Base-by-base conservation (phyloP, 805 yeast genomes). In the Teunomyces cretensis region DNA sequence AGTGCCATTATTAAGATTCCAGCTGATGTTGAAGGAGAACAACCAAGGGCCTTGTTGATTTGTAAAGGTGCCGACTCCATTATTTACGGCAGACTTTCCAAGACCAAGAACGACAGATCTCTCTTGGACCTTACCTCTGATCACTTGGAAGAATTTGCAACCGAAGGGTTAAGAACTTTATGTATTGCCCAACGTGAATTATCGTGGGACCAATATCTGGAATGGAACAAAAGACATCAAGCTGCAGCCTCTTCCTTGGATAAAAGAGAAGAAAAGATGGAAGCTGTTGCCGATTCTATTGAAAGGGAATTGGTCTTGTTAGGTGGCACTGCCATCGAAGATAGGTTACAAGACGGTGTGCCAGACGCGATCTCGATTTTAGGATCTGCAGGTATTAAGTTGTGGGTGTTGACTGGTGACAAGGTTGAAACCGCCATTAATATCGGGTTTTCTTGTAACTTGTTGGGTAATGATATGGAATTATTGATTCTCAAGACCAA, bases 21-120 rank as follows among this genome's bases (percentile, higher is more conserved):
- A 1, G 63, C 78, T 9, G 58, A 60, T 2, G 50, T 51, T 9
- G 46, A 36, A 5, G 45, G 46, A 1, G 65, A 51, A 9, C 68
- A 63, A 38, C 67, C 74, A 9, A 80, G 74, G 42, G 88, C 85
- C 0, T 64, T 86, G 33, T 67, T 86, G 52, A 79, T 86, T 46
- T 86, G 92, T 70, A 87, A 87, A 64, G 95, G 95, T 68, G 95
- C 95, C 1, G 95, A 87, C 65, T 83, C 89, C 26, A 77, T 86
- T 43, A 86, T 87, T 40, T 87, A 84, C 57, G 78, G 84, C 3
- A 74, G 95, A 62, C 70, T 87, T 50, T 62, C 72, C 17, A 58
- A 59, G 28, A 70, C 64, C 24, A 69, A 74, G 36, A 75, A 78
- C 47, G 71, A 76, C 42, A 74, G 75, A 40, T 51, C 66, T 2